Evolutionary conservation across 768 basidiomycete genomes (phyloP).

Genomic region (Galerina sulciceps): DNA sequence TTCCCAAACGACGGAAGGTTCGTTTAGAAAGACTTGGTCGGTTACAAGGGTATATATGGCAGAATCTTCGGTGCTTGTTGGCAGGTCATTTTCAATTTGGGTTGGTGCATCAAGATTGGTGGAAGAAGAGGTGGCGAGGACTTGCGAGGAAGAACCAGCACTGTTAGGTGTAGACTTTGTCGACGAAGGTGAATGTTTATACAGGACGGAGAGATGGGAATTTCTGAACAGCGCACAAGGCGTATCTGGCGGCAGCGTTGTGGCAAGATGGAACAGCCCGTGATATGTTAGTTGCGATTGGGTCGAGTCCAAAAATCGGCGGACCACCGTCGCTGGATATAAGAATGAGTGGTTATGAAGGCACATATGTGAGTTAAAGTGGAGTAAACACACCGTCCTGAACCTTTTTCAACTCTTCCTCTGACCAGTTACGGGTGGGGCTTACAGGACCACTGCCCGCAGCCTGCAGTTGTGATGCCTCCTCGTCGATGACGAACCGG

Average conservation of each 20-base stretch:
- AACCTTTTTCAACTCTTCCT: conserved; percentile 64
- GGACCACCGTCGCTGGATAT: conserved; percentile 65
- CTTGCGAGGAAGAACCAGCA: conserved; percentile 13
- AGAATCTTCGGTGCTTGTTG: conserved; percentile 27
- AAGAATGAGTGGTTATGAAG: background rate
- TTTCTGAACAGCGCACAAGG: conserved; percentile 90
- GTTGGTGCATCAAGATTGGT: background rate
- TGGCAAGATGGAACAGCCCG: conserved; percentile 81
- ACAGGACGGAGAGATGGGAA: conserved; percentile 88
- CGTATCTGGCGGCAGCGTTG: conserved; percentile 53
- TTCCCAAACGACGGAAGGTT: conserved; percentile 89
- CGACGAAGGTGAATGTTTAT: conserved; percentile 49
- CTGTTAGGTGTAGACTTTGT: background rate
- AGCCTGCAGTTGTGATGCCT: conserved; percentile 15
- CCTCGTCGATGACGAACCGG: conserved; percentile 52
- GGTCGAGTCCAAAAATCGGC: conserved; percentile 69
- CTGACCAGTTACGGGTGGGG: conserved; percentile 41
- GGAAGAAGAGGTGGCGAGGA: background rate
- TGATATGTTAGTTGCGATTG: conserved; percentile 88
- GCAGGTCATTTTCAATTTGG: background rate
- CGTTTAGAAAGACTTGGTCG: conserved; percentile 78
- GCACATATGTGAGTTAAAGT: background rate
- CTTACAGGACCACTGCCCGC: conserved; percentile 23
- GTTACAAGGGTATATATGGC: conserved; percentile 85
- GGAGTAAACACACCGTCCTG: conserved; percentile 59